These are phyloP conservation scores for Leccinum subrobustum DNA, from an alignment of 1,284 basidiomycete species.

Conservation along the genomic window DNA sequence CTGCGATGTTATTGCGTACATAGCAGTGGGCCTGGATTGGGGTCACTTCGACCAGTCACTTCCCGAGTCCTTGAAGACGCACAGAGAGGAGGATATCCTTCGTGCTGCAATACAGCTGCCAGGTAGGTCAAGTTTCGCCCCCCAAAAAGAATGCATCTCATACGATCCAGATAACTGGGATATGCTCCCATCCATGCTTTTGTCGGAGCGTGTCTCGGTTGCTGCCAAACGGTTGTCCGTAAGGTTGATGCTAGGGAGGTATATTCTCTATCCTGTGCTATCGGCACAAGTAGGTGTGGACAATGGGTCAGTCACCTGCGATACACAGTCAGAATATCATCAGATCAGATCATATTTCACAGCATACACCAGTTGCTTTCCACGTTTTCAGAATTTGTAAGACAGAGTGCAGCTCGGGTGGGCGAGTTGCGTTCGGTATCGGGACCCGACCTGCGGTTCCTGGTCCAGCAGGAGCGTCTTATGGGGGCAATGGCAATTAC, in stretches of 20 bases:
- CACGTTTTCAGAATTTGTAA: conserved; percentile 24
- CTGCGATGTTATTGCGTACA: conserved; percentile 38
- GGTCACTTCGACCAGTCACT: conserved; percentile 14
- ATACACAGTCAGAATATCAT: neutral
- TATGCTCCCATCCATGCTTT: conserved; percentile 43
- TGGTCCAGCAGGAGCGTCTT: conserved; percentile 40
- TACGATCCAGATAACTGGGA: conserved; percentile 45
- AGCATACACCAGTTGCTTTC: conserved; percentile 23
- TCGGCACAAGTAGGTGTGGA: conserved; percentile 14
- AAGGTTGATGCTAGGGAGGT: conserved; percentile 51
- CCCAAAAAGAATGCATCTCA: conserved; percentile 4
- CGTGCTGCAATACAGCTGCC: conserved; percentile 65
- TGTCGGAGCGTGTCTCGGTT: conserved; percentile 50
- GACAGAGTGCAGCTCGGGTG: conserved; percentile 17
- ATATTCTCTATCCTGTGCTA: conserved; percentile 46
- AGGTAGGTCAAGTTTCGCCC: conserved; percentile 37
- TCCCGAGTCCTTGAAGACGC: conserved; percentile 36
- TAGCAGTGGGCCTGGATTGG: conserved; percentile 36
- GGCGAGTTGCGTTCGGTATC: conserved; percentile 8
- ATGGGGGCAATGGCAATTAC: conserved; percentile 51
- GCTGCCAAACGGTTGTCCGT: conserved; percentile 58
- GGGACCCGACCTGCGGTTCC: conserved; percentile 5
- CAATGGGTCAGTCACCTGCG: conserved; percentile 20
- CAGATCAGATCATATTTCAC: conserved; percentile 1
- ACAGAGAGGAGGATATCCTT: conserved; percentile 49